phyloP scores from a whole-genome alignment of 306 rosid genomes.

The Trichosanthes cucumerina region DNA sequence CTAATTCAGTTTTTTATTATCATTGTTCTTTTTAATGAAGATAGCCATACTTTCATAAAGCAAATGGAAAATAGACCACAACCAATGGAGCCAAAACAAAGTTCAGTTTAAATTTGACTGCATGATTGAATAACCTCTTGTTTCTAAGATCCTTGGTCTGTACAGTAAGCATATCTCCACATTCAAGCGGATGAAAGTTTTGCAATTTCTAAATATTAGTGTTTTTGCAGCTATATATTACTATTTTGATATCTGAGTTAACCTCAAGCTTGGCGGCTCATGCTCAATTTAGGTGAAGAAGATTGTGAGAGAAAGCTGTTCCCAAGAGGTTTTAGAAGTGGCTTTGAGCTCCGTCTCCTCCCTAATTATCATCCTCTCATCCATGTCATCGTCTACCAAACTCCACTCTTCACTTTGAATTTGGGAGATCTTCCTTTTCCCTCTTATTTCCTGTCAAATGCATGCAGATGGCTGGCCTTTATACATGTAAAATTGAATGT shows the following conservation, averaged over 20 bases:
- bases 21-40: no score
- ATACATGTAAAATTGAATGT: not conserved
- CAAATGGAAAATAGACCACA: no score
- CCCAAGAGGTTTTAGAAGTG: constrained; percentile 11
- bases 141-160: not conserved
- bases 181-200: not conserved
- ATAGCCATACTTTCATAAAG: no score
- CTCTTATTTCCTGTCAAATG: not conserved
- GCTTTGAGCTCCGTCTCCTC: constrained; percentile 5
- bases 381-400: not conserved
- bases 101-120: not conserved
- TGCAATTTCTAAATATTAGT: not conserved
- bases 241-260: not conserved
- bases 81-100: not conserved
- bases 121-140: not conserved
- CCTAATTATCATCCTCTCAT: constrained; percentile 1
- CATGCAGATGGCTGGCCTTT: not conserved
- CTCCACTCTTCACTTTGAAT: constrained; percentile 12
- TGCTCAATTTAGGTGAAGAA: constrained; percentile 9
- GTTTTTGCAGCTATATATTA: not conserved
- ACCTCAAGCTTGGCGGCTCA: not conserved
- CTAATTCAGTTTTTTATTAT: not conserved
- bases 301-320: constrained; percentile 10
- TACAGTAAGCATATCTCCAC: not conserved
- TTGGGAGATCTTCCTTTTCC: not conserved